Conservation (phyloP, 257 asterid species). For the Solanum habrochaites region DNA sequence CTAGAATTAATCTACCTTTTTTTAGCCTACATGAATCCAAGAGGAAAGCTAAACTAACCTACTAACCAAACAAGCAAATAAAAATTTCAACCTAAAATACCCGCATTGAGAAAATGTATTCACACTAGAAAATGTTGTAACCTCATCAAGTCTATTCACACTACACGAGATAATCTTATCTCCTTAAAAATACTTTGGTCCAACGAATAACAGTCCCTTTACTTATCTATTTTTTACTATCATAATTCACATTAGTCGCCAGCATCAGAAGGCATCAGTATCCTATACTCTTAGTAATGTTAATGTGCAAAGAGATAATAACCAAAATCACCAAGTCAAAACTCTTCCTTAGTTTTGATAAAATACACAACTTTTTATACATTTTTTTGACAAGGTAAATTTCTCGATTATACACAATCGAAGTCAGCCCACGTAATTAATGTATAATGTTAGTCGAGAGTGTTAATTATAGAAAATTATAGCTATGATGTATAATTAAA, state of each 20-base stretch:
- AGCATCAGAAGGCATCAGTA: not conserved
- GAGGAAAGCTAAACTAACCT: not conserved
- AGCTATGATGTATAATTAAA: too few species aligned
- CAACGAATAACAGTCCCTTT: not conserved
- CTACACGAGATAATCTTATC: not conserved
- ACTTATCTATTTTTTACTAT: not conserved
- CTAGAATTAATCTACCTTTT: conserved; percentile 95
- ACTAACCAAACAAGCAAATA: not conserved
- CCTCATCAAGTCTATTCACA: conserved; percentile 41
- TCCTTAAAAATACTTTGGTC: not conserved
- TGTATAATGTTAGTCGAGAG: too few species aligned
- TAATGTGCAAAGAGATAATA: not conserved
- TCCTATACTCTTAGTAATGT: not conserved
- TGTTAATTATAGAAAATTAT: too few species aligned
- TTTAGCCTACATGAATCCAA: conserved; percentile 41
- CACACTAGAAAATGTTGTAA: not conserved
- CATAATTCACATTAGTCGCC: not conserved
- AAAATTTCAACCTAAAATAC: not conserved
- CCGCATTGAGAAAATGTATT: not conserved
- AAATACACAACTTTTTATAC: not conserved
- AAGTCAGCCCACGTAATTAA: too few species aligned
- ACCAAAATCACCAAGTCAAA: not conserved
- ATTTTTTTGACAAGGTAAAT: not conserved
- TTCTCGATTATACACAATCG: not conserved
- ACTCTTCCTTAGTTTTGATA: not conserved